Conservation (phyloP, 2,329 filamentous ascomycete species). For the Fusarium sulawesiense region DNA sequence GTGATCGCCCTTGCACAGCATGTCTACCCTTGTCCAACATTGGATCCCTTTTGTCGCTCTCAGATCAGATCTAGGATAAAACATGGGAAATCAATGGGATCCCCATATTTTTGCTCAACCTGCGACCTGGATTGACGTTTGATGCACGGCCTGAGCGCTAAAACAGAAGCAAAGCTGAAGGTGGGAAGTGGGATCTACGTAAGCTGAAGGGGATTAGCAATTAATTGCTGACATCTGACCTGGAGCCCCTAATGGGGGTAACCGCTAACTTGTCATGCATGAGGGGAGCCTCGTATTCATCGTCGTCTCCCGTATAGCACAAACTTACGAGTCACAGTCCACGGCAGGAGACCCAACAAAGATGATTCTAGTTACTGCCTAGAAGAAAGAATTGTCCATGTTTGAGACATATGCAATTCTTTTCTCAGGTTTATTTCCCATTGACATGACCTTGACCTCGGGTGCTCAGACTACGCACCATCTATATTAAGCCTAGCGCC, state of each 20-base stretch:
- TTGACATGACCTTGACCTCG: not conserved
- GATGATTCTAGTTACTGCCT: too few relatives aligned
- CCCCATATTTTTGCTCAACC: constrained; percentile 2
- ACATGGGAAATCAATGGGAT: not conserved
- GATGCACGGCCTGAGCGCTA: constrained; percentile 1
- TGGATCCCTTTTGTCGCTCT: not conserved
- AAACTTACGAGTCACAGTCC: not conserved
- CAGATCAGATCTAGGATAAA: constrained; percentile 1
- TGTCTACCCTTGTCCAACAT: not conserved
- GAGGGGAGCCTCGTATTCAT: constrained; percentile 13
- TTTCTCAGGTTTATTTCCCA: not conserved
- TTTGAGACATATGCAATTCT: not conserved
- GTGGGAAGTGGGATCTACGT: not conserved
- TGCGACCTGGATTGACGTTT: constrained; percentile 2
- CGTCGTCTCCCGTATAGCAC: not conserved
- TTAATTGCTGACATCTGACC: constrained; percentile 1
- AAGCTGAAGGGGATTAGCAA: not conserved
- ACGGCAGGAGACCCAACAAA: not conserved
- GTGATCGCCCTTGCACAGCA: constrained; percentile 2
- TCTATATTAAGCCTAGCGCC: constrained; percentile 6
- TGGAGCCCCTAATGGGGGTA: not conserved
- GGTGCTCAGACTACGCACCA: not conserved
- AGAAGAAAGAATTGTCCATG: not conserved
- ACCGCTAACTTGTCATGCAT: constrained; percentile 5
- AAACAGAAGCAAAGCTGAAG: constrained; percentile 5